Evolutionary conservation across 2,329 filamentous ascomycete species (phyloP), one percentile per base, ranked within the genome.

Genomic region (Colletotrichum sp.): DNA sequence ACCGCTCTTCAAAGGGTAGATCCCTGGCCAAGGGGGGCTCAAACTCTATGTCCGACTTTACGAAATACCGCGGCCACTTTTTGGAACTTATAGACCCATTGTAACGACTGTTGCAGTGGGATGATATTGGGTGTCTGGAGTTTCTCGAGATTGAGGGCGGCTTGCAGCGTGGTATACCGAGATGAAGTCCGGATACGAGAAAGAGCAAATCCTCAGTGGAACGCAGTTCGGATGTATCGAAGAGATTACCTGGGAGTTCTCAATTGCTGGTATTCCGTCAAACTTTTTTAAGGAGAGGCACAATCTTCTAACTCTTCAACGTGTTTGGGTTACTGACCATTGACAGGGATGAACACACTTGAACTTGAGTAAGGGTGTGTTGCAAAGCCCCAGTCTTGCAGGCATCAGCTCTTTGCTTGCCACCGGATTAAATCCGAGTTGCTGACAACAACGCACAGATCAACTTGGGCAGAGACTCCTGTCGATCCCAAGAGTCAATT

Each of bases 251-350:
- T 49, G 1, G 0, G 18, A 44, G 44, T 49, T 12, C 44, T 1
- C 0, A 12, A 12, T n/a, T n/a, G 0, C 9, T 49, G 1, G 44
- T 49, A n/a, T 49, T 1, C 44, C 2, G 5, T 12, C 18, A 49
- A n/a, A 1, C 44, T 49, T 49, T 3, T 49, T 1, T 49, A 2
- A 12, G 18, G 1, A 21, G 44, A n/a, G 44, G 18, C 44, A 21
- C 18, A 21, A 1, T 49, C 9, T 49, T 49, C 44, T 12, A n/a
- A 12, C 18, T 49, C 10, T 21, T 49, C 44, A n/a, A 49, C 3
- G 44, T 49, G 18, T 49, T 49, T 49, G 18, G 44, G 44, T 4
- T 21, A 21, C 44, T 49, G 18, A 49, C 44, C 44, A 49, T 49
- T 49, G 44, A 12, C 44, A 49, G 44, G 44, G 44, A 49, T 49